These are phyloP conservation scores for Cryptococcus sp. DNA, from an alignment of 1,284 basidiomycete genomes.

Conservation along the genomic window DNA sequence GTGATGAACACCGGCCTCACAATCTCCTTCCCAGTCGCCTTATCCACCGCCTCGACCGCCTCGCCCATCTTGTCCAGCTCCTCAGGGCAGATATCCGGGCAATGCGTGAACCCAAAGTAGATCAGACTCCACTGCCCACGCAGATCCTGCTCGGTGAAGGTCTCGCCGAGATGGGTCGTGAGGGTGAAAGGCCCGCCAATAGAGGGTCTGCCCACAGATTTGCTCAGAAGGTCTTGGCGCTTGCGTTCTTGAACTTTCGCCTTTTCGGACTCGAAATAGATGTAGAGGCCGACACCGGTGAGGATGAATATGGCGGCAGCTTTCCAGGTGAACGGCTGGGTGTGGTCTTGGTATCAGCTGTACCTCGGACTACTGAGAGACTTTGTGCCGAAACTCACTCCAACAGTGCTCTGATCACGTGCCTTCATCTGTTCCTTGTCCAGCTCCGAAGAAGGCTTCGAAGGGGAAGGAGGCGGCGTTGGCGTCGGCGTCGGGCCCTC, in stretches of 20 bases:
- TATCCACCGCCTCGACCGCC: constrained; percentile 70
- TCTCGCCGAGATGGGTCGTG: constrained; percentile 60
- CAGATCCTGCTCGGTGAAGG: constrained; percentile 80
- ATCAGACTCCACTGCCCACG: constrained; percentile 79
- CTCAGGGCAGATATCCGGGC: constrained; percentile 97
- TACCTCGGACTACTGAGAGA: no score
- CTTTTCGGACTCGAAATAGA: constrained; percentile 89
- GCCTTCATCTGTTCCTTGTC: constrained; percentile 13
- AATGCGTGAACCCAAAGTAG: constrained; percentile 97
- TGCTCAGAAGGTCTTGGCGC: constrained; percentile 62
- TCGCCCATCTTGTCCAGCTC: constrained; percentile 93
- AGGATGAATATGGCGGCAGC: constrained; percentile 77
- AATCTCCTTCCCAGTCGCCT: constrained; percentile 59
- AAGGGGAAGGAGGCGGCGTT: not conserved
- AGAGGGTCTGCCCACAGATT: constrained; percentile 60
- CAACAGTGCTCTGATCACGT: constrained; percentile 22
- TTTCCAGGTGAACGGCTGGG: constrained; percentile 84
- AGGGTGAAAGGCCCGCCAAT: constrained; percentile 89
- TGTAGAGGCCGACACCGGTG: constrained; percentile 76
- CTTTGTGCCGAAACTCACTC: constrained; percentile 21
- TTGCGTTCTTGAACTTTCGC: constrained; percentile 68
- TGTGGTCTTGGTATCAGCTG: no score
- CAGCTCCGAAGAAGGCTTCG: not conserved
- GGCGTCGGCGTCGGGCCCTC: constrained; percentile 2
- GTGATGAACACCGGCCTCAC: constrained; percentile 86